Conservation (phyloP, 202 grass and related monocot species). For the Saccharum hybrid region DNA sequence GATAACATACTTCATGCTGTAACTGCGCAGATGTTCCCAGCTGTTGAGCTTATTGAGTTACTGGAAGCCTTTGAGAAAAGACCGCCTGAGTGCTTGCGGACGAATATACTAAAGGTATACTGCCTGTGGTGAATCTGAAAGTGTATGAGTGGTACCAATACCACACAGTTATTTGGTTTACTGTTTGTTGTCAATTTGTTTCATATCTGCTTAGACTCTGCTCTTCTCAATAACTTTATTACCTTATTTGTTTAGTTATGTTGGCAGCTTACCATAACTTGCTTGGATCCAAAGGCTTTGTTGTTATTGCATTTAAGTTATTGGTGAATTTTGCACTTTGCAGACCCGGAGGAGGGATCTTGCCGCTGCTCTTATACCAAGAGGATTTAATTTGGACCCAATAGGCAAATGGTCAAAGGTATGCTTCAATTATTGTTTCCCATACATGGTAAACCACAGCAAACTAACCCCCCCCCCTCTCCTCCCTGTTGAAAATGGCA, state of each 20-base stretch:
- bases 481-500: constrained; percentile 48
- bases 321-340: constrained; percentile 26
- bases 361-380: constrained; percentile 93
- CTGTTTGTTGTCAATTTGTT: background rate
- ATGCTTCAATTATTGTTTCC: constrained; percentile 31
- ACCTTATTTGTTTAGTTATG: background rate
- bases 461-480: background rate
- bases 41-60: too few relatives aligned
- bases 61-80: too few relatives aligned
- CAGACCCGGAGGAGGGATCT: constrained; percentile 97
- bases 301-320: background rate
- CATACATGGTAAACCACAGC: background rate
- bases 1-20: too few relatives aligned
- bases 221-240: constrained; percentile 20
- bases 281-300: background rate
- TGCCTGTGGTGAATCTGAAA: constrained; percentile 22
- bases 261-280: background rate
- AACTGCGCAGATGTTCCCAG: too few relatives aligned
- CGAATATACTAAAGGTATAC: constrained; percentile 58
- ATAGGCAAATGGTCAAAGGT: constrained; percentile 99
- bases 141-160: constrained; percentile 11
- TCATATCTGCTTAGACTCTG: constrained; percentile 20
- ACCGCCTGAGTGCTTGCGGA: too few relatives aligned
- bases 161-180: background rate
- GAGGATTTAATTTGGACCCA: constrained; percentile 96